Evolutionary conservation across 2,329 filamentous ascomycete species (phyloP).

Genomic region (Dryadomyces quercus-mongolicae): DNA sequence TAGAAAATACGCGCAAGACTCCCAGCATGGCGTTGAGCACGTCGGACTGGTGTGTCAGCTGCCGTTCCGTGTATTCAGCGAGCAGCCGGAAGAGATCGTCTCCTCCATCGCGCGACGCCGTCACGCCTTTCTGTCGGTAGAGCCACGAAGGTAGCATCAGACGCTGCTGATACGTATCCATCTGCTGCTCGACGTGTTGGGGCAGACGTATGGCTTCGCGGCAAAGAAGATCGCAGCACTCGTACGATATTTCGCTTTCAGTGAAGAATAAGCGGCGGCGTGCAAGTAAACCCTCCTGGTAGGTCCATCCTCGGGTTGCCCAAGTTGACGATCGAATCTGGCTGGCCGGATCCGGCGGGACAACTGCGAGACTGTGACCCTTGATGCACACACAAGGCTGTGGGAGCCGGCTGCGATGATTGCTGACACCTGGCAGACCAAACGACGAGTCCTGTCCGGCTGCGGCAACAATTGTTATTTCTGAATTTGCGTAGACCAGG

Average conservation of each 20-base stretch:
- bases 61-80: not conserved
- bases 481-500: slow-evolving; percentile 12
- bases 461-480: slow-evolving; percentile 11
- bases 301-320: slow-evolving; percentile 17
- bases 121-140: not conserved
- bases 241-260: slow-evolving; percentile 15
- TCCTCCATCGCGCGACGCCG: not conserved
- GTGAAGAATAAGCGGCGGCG: slow-evolving; percentile 16
- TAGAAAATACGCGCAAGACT: not conserved
- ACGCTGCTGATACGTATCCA: too few relatives aligned
- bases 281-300: slow-evolving; percentile 17
- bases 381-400: too few relatives aligned
- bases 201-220: not conserved
- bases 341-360: not conserved
- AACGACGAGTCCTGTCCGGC: slow-evolving; percentile 8
- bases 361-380: too few relatives aligned
- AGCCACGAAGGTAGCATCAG: too few relatives aligned
- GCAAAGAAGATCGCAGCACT: not conserved
- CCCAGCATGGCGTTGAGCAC: slow-evolving; percentile 1
- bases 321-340: slow-evolving; percentile 5
- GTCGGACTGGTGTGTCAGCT: not conserved
- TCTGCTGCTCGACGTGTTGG: too few relatives aligned
- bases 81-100: too few relatives aligned
- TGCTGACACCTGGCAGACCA: slow-evolving; percentile 3
- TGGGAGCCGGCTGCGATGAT: too few relatives aligned